A percentile compares a stretch with the other conserved stretches of the same genome.
phyloP scores from a whole-genome alignment of 306 rosid species.

The Sicyos baderoa region DNA sequence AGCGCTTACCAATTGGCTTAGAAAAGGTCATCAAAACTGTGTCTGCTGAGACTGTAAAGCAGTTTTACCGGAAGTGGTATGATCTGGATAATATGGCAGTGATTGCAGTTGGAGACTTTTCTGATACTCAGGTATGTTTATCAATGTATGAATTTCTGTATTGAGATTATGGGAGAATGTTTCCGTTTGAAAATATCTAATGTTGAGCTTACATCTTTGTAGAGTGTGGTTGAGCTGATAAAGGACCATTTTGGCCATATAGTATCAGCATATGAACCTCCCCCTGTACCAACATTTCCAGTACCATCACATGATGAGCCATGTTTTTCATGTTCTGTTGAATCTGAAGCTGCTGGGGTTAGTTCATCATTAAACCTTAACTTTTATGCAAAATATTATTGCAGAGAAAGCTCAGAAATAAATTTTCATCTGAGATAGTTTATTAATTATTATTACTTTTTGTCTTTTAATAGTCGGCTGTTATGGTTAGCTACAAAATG shows the following conservation, averaged over 20 bases:
- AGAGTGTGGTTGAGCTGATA: conserved; percentile 80
- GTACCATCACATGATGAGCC: conserved; percentile 85
- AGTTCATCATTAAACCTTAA: conserved; percentile 35
- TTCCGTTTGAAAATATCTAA: conserved; percentile 21
- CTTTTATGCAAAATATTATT: conserved; percentile 12
- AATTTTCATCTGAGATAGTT: conserved; percentile 1
- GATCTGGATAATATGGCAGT: conserved; percentile 91
- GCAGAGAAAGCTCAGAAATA: neutral
- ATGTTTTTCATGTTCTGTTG: conserved; percentile 77
- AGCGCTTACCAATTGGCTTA: conserved; percentile 80
- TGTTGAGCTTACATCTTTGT: neutral
- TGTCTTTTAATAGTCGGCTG: conserved; percentile 64
- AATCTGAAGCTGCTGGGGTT: conserved; percentile 98
- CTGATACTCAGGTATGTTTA: conserved; percentile 66
- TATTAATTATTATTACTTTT: conserved; percentile 16
- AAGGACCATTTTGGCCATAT: conserved; percentile 71
- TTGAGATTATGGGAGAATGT: conserved; percentile 17
- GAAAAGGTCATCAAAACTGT: conserved; percentile 81
- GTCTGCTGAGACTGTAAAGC: conserved; percentile 70
- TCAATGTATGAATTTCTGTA: conserved; percentile 22
- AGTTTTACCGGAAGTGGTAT: conserved; percentile 81
- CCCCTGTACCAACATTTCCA: conserved; percentile 48
- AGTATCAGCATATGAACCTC: conserved; percentile 56
- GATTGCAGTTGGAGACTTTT: conserved; percentile 89
- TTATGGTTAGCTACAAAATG: conserved; percentile 90